Base-by-base conservation (phyloP, 768 basidiomycete genomes). In the Rhizopogon rudus region DNA sequence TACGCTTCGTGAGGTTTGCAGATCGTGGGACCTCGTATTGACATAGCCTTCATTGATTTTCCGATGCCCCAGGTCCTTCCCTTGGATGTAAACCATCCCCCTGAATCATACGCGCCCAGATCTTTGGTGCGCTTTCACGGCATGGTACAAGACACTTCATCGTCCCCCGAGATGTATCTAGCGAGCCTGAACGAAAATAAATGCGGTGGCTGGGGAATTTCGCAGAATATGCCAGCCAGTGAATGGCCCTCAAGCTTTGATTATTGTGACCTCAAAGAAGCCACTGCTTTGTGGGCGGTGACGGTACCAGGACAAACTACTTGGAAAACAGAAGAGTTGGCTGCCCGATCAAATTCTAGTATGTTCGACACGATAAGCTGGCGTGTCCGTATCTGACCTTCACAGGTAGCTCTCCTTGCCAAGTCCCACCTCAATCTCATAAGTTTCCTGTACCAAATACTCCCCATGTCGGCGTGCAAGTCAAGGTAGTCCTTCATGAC, bases 131-230 rank as follows among this genome's bases (percentile, higher is more conserved):
- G 79, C 17, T 91, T 92, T 67, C 78, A 81, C 33, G 86, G 80
- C 25, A 89, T 92, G 86, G 76, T 92, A 31, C 91, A 93, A 66
- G 91, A 92, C 64, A 91, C 88, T 2, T 88, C 89, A 2, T 65
- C 79, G 16, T 82, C 86, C 5, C 80, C 81, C 0, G 87, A 91
- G 64, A 74, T 93, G 58, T 93, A 93, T 67, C 73, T 89, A 41
- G 78, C 82, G 3, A 75, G 64, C 41, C 67, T 73, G 25, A 54
- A 63, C 42, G 66, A 73, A 37, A 75, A 73, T 1, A 64, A 63
- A 42, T 82, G 79, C 54, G 88, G 87, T 28, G 91, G 90, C n/a
- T 92, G 91, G 91, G 90, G 88, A 6, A 69, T 88, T 25, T 67
- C 61, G 48, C 78, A 74, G 17, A 65, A 60, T 48, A 66, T 60